A percentile compares a stretch with the other conserved stretches of the same genome.
Conservation (phyloP, 2,329 filamentous ascomycete species). For the Fusarium subtropicale region DNA sequence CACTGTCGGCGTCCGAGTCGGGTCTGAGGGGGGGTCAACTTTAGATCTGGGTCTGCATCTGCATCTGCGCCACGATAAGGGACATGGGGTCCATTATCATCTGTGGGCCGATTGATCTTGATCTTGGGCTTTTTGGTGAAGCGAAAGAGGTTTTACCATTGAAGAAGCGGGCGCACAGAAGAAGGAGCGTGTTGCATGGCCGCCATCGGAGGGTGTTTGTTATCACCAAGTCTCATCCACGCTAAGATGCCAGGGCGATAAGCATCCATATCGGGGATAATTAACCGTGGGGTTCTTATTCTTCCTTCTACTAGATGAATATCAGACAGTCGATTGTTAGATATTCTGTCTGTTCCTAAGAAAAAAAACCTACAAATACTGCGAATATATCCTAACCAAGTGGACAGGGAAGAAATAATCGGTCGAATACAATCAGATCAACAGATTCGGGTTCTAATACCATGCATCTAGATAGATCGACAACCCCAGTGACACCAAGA, state of each 20-base stretch:
- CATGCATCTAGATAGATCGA: no score
- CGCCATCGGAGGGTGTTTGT: constrained; percentile 21
- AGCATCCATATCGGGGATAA: constrained; percentile 9
- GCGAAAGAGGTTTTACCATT: constrained; percentile 9
- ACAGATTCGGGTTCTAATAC: no score
- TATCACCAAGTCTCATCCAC: constrained; percentile 22
- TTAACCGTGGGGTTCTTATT: neutral
- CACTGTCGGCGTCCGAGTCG: constrained; percentile 33
- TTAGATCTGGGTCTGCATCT: constrained; percentile 18
- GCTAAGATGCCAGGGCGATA: constrained; percentile 30
- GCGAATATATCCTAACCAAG: neutral
- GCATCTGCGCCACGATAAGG: constrained; percentile 42
- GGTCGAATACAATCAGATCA: neutral
- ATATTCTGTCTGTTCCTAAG: neutral
- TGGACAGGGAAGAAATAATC: neutral
- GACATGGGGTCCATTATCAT: constrained; percentile 40
- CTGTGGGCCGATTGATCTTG: constrained; percentile 31
- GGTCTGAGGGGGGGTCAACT: neutral
- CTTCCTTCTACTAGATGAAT: neutral
- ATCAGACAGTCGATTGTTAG: neutral
- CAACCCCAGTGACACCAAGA: neutral
- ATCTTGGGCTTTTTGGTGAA: constrained; percentile 17
- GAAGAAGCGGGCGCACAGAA: constrained; percentile 17
- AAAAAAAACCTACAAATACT: neutral
- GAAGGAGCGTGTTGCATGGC: neutral